Conservation (phyloP, 2,329 filamentous ascomycete genomes). For the Aspergillus neotritici region DNA sequence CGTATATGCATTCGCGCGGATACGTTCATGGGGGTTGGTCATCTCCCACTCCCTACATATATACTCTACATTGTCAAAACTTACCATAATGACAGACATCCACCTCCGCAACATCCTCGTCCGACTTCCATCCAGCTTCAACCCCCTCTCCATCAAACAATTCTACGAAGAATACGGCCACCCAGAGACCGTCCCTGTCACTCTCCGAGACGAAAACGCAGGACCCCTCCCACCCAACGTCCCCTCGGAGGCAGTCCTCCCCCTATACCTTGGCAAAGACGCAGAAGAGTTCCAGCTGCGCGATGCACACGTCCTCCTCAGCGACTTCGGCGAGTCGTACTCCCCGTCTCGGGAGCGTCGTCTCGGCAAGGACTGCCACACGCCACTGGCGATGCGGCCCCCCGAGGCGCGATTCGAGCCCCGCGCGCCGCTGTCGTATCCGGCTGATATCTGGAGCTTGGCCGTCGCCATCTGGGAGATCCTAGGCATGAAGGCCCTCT, state of each 20-base stretch:
- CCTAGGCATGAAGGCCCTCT: conserved; percentile 5
- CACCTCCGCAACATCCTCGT: conserved; percentile 22
- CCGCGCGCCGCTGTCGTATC: conserved; percentile 22
- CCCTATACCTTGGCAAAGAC: conserved; percentile 23
- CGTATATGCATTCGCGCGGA: conserved; percentile 18
- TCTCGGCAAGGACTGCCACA: conserved; percentile 17
- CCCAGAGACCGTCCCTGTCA: conserved; percentile 21
- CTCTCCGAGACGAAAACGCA: conserved; percentile 9
- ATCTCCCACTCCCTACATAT: no score
- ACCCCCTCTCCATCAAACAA: conserved; percentile 25
- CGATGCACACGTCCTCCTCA: conserved; percentile 26
- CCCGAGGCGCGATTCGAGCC: conserved; percentile 10
- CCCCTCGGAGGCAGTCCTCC: conserved; percentile 19
- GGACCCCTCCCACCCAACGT: conserved; percentile 18
- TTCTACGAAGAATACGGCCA: conserved; percentile 25
- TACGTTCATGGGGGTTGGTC: conserved; percentile 22
- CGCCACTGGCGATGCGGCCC: conserved; percentile 11
- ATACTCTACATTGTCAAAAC: no score
- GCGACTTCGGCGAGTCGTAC: conserved; percentile 23
- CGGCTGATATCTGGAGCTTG: conserved; percentile 37
- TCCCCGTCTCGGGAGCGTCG: conserved; percentile 15
- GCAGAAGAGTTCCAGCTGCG: conserved; percentile 21
- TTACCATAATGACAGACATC: no score
- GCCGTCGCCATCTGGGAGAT: conserved; percentile 33
- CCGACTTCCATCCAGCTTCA: conserved; percentile 16